A percentile compares a stretch with the other conserved stretches of the same genome.
Conservation (phyloP, 768 basidiomycete species). For the Kwoniella shandongensis region DNA sequence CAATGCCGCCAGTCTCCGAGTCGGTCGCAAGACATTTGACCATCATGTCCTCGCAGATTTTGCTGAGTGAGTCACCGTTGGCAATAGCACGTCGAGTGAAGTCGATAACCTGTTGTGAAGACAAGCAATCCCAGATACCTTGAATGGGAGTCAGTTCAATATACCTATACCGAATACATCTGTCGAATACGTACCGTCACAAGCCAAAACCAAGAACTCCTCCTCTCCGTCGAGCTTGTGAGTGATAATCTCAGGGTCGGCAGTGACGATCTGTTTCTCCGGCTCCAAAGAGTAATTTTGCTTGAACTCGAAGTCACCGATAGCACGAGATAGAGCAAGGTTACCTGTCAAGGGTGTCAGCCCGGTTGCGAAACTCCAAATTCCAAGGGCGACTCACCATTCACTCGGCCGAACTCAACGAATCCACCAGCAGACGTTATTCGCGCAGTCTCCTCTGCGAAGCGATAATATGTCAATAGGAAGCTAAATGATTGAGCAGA, state of each 20-base stretch:
- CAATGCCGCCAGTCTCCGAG: slow-evolving; percentile 86
- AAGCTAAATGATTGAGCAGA: not conserved
- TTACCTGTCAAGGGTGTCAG: slow-evolving; percentile 64
- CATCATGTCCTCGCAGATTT: slow-evolving; percentile 86
- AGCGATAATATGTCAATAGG: not conserved
- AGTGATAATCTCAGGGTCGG: slow-evolving; percentile 82
- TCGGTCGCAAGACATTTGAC: slow-evolving; percentile 92
- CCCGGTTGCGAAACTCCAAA: slow-evolving; percentile 12
- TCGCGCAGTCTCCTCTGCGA: slow-evolving; percentile 73
- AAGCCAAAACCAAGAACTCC: slow-evolving; percentile 94
- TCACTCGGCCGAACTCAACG: slow-evolving; percentile 94
- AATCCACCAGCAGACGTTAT: slow-evolving; percentile 91
- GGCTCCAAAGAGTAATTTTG: slow-evolving; percentile 77
- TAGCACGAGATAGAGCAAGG: slow-evolving; percentile 86
- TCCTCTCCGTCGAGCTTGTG: slow-evolving; percentile 85
- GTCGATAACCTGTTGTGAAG: slow-evolving; percentile 88
- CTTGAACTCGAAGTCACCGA: slow-evolving; percentile 99
- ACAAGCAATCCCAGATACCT: slow-evolving; percentile 99
- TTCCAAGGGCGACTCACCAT: slow-evolving; percentile 61
- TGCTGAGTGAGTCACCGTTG: slow-evolving; percentile 71
- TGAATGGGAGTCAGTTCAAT: slow-evolving; percentile 7
- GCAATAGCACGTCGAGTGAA: slow-evolving; percentile 79
- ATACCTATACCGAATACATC: not conserved
- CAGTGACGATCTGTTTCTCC: slow-evolving; percentile 91
- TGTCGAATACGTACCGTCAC: slow-evolving; percentile 69